phyloP scores from a whole-genome alignment of 331 rosid genomes.

The Rhamnella rubrinervis region DNA sequence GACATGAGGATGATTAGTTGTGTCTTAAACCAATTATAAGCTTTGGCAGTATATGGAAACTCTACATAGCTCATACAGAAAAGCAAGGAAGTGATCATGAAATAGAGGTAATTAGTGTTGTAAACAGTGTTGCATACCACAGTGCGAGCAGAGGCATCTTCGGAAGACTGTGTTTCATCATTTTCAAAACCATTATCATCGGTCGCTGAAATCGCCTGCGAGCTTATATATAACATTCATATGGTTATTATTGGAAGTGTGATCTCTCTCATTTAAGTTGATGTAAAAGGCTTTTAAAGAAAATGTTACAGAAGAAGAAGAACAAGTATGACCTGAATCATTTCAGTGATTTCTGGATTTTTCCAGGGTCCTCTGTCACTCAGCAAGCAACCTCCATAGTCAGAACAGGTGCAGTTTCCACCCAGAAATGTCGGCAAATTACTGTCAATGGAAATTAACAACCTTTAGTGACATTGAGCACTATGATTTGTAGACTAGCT shows the following conservation, averaged over 20 bases:
- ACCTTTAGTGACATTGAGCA: neutral
- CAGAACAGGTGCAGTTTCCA: slow-evolving; percentile 77
- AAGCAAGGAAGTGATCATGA: no score
- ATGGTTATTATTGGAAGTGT: no score
- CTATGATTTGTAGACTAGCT: no score
- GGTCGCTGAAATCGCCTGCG: slow-evolving; percentile 47
- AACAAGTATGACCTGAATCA: slow-evolving; percentile 57
- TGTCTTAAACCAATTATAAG: no score
- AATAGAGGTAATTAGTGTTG: neutral
- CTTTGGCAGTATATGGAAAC: no score
- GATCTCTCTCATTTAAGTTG: neutral
- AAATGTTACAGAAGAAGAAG: neutral
- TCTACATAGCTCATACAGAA: no score
- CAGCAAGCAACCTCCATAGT: slow-evolving; percentile 70
- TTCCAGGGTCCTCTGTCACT: slow-evolving; percentile 94
- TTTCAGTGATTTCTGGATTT: slow-evolving; percentile 49
- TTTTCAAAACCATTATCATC: neutral
- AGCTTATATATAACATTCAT: slow-evolving; percentile 13
- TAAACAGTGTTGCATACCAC: slow-evolving; percentile 12
- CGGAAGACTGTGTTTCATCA: neutral
- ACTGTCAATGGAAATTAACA: slow-evolving; percentile 35
- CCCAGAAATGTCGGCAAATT: slow-evolving; percentile 83
- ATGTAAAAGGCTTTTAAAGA: neutral
- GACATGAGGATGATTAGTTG: no score
- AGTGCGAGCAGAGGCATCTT: slow-evolving; percentile 14